Conservation (phyloP, 805 yeast species). For the Saccharomyces cerevisiae region DNA sequence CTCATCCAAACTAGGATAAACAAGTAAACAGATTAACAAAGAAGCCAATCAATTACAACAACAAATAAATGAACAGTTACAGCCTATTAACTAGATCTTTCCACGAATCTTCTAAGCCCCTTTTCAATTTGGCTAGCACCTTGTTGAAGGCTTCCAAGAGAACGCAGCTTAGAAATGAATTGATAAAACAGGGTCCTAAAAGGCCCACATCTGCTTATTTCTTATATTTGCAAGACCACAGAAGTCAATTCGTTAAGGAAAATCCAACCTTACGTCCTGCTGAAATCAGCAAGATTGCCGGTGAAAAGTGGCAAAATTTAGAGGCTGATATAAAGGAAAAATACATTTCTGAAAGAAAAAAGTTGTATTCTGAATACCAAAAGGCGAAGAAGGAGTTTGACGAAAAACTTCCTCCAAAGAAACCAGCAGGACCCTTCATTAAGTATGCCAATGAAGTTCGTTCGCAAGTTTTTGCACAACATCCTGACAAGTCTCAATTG, state of each 20-base stretch:
- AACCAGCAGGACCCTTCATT: constrained; percentile 25
- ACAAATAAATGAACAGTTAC: constrained; percentile 2
- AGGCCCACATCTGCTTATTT: constrained; percentile 25
- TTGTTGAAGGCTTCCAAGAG: constrained; percentile 9
- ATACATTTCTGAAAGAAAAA: constrained; percentile 43
- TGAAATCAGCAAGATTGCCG: constrained; percentile 49
- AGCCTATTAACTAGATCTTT: constrained; percentile 8
- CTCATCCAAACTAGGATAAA: background rate
- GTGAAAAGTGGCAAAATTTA: constrained; percentile 79
- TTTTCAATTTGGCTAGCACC: constrained; percentile 1
- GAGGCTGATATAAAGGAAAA: constrained; percentile 63
- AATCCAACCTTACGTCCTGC: constrained; percentile 17
- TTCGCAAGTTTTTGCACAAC: constrained; percentile 6
- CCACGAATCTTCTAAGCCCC: background rate
- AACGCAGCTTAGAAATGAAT: constrained; percentile 10
- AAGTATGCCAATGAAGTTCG: constrained; percentile 18
- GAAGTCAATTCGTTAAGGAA: constrained; percentile 10
- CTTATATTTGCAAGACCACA: constrained; percentile 12
- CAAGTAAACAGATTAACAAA: background rate
- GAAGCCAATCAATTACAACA: background rate
- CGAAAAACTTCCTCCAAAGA: constrained; percentile 22
- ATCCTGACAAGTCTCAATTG: constrained; percentile 13
- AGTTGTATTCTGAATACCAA: constrained; percentile 12
- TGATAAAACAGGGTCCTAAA: constrained; percentile 19
- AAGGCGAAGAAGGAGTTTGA: constrained; percentile 2